These are phyloP conservation scores for Populus euphratica DNA, from an alignment of 345 rosid genomes.

Conservation along the genomic window DNA sequence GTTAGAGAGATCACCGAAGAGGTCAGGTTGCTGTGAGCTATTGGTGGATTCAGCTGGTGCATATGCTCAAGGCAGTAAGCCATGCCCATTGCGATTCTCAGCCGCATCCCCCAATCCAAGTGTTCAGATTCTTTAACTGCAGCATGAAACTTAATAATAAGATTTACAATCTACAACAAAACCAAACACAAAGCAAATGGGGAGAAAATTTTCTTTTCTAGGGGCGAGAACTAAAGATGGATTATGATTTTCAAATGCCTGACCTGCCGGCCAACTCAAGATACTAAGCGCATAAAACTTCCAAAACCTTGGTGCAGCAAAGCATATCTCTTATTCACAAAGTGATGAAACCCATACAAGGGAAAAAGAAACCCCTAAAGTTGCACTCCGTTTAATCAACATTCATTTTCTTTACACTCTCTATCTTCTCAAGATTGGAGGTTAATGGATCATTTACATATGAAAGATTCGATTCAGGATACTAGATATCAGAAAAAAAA, in stretches of 20 bases:
- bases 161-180: background rate
- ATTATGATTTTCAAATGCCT: slow-evolving; percentile 1
- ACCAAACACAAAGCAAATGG: background rate
- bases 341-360: background rate
- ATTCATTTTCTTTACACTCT: background rate
- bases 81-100: slow-evolving; percentile 77
- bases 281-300: background rate
- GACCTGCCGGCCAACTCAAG: background rate
- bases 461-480: background rate
- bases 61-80: slow-evolving; percentile 90
- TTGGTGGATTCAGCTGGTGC: slow-evolving; percentile 79
- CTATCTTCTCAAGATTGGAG: background rate
- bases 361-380: background rate
- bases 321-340: background rate
- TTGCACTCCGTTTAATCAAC: background rate
- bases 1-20: slow-evolving; percentile 66
- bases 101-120: slow-evolving; percentile 77
- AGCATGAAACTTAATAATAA: slow-evolving; percentile 6
- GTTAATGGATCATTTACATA: background rate
- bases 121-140: slow-evolving; percentile 85
- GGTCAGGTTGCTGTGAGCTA: slow-evolving; percentile 52
- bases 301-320: background rate
- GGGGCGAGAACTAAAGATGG: background rate
- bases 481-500: background rate
- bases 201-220: background rate